Base-by-base conservation (phyloP, 176 grass and related monocot genomes). In the Aegilops tauschii region DNA sequence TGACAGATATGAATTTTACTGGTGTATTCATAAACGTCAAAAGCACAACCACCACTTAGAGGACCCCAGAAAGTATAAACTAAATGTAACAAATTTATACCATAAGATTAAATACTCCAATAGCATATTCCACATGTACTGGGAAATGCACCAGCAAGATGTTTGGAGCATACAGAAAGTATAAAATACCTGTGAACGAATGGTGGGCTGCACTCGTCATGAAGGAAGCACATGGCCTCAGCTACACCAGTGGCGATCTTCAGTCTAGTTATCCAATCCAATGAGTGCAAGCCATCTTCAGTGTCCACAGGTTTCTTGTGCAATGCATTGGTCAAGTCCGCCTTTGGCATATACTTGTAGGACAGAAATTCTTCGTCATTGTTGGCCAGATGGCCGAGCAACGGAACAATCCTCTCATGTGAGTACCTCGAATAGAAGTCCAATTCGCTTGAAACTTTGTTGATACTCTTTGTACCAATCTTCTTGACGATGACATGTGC, bases 221-320 rank as follows among this genome's bases (percentile, higher is more conserved):
- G 97, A 86, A 99, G 91, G 84, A 99, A 96, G 76, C 97, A 96
- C 79, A 99, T 88, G 12, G 94, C 97, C 80, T 99, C 94, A 17
- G 90, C 94, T 42, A 94, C 44, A 18, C 97, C 94, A 50, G 65
- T 91, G 3, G 97, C 97, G 35, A 99, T 99, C 86, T 99, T 99
- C 62, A 96, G 82, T 59, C 97, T 92, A 71, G 90, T 99, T 83
- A 99, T 99, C 97, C 97, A 99, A 88, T 99, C 94, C 82, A 96
- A 87, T 21, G 97, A 94, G 34, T 78, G 88, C 73, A 93, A 83
- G 14, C 80, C 87, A n/a, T 93, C 96, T 69, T 82, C 86, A 9
- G 79, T 61, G 42, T 84, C 69, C 5, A 85, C 58, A 67, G 68
- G 87, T 47, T 90, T 92, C 88, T 90, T 96, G 75, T 91, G 90